Conservation (phyloP, 306 rosid genomes). For the Fragaria nilgerrensis region DNA sequence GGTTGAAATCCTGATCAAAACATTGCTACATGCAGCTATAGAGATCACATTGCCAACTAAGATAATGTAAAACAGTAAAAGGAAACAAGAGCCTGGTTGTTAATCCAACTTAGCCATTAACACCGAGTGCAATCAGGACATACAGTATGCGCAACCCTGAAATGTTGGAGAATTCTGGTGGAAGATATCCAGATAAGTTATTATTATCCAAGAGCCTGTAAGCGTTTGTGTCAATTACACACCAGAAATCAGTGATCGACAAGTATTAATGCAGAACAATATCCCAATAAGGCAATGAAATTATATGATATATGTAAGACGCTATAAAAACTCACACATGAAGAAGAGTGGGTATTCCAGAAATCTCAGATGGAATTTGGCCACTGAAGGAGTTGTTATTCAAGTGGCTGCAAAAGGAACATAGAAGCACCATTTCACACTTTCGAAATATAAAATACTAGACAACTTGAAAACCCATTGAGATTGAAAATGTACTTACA, state of each 20-base stretch:
- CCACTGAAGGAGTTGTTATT: slow-evolving; percentile 53
- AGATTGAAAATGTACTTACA: slow-evolving; percentile 32
- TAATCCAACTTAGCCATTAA: slow-evolving; percentile 1
- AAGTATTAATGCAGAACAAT: neutral
- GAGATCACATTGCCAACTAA: neutral
- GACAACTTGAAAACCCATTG: neutral
- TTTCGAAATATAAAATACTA: neutral
- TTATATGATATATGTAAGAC: neutral
- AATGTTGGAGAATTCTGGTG: slow-evolving; percentile 37
- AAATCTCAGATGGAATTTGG: slow-evolving; percentile 43
- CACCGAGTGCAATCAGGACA: slow-evolving; percentile 8
- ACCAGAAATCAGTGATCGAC: neutral
- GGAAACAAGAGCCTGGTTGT: neutral
- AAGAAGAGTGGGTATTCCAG: slow-evolving; percentile 21
- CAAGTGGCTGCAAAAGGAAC: slow-evolving; percentile 42
- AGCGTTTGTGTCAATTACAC: neutral
- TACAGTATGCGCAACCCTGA: slow-evolving; percentile 32
- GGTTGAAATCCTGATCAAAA: neutral
- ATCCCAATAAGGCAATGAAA: neutral
- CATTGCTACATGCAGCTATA: neutral
- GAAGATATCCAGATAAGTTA: slow-evolving; percentile 44
- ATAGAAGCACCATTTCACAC: neutral
- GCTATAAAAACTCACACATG: slow-evolving; percentile 42
- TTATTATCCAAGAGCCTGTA: slow-evolving; percentile 53
- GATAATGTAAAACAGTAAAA: neutral